A percentile compares a stretch with the other conserved stretches of the same genome.
phyloP scores from a whole-genome alignment of 179 eudicot genomes.

The Monotropa hypopitys region DNA sequence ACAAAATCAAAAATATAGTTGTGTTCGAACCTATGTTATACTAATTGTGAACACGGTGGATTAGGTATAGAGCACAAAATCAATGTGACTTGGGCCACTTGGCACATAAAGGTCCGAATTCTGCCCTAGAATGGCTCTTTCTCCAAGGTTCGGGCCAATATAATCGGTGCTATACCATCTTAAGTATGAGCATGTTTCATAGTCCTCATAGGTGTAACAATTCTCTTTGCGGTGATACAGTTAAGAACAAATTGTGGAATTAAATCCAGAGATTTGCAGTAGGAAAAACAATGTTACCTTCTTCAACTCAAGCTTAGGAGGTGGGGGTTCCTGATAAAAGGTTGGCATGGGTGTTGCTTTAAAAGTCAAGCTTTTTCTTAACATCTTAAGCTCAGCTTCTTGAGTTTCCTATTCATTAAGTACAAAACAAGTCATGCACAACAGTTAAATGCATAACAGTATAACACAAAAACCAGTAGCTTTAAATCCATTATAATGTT shows the following conservation, averaged over 20 bases:
- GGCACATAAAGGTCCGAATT: background rate
- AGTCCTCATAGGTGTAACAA: background rate
- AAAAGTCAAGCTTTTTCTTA: constrained; percentile 71
- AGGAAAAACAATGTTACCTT: constrained; percentile 36
- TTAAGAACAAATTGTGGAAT: background rate
- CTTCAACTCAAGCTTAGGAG: constrained; percentile 74
- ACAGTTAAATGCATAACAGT: background rate
- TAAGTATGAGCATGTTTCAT: background rate
- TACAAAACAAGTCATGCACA: constrained; percentile 1
- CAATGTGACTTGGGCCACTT: background rate
- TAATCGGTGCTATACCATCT: background rate
- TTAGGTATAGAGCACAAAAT: background rate
- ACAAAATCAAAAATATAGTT: background rate
- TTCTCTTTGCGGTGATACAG: too few relatives aligned
- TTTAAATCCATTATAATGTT: background rate
- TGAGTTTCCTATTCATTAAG: constrained; percentile 52
- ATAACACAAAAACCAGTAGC: constrained; percentile 12
- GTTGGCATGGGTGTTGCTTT: constrained; percentile 96
- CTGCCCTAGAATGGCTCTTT: background rate
- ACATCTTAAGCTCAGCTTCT: constrained; percentile 72
- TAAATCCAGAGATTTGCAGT: background rate
- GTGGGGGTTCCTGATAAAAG: constrained; percentile 88
- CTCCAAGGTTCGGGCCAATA: background rate
- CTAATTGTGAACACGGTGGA: background rate
- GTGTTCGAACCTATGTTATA: background rate